These are phyloP conservation scores for Escallonia herrerae DNA, from an alignment of 129 eudicot species.

Conservation along the genomic window DNA sequence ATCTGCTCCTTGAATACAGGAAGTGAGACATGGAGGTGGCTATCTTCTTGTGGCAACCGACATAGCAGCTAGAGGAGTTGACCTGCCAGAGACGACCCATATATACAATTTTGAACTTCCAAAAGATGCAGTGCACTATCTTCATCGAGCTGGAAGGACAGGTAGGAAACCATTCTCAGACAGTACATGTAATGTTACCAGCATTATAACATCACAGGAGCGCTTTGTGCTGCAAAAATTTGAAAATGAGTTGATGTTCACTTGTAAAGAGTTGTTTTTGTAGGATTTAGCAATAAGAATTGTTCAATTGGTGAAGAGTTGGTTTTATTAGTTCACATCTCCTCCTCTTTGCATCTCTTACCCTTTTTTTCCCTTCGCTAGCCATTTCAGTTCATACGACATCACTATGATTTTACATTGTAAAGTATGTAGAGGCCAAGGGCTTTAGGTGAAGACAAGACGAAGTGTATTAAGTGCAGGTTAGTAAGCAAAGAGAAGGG, in stretches of 20 bases:
- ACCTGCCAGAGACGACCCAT: slow-evolving; percentile 90
- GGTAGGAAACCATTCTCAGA: slow-evolving; percentile 91
- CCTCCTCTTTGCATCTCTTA: not conserved
- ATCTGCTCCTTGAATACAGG: slow-evolving; percentile 31
- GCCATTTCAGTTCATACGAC: not conserved
- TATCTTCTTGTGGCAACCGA: slow-evolving; percentile 92
- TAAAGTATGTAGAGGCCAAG: no score
- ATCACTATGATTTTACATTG: not conserved
- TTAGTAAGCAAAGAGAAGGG: no score
- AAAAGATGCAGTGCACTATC: slow-evolving; percentile 78
- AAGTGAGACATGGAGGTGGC: slow-evolving; percentile 54
- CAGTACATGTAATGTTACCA: slow-evolving; percentile 63
- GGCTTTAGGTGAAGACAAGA: no score
- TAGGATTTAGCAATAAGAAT: slow-evolving; percentile 12
- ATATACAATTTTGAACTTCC: slow-evolving; percentile 93
- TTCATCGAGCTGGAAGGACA: slow-evolving; percentile 96
- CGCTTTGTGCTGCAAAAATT: slow-evolving; percentile 72
- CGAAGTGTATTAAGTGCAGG: no score
- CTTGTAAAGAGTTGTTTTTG: slow-evolving; percentile 46
- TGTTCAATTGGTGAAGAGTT: not conserved
- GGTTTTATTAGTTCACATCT: not conserved
- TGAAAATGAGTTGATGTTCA: slow-evolving; percentile 75
- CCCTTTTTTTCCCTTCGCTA: not conserved
- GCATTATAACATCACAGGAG: slow-evolving; percentile 67
- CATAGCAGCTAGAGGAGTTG: slow-evolving; percentile 93